Percentiles rank a stretch among this genome's conserved stretches.
Conservation (phyloP, 305 asterid genomes). For the Withania somnifera region DNA sequence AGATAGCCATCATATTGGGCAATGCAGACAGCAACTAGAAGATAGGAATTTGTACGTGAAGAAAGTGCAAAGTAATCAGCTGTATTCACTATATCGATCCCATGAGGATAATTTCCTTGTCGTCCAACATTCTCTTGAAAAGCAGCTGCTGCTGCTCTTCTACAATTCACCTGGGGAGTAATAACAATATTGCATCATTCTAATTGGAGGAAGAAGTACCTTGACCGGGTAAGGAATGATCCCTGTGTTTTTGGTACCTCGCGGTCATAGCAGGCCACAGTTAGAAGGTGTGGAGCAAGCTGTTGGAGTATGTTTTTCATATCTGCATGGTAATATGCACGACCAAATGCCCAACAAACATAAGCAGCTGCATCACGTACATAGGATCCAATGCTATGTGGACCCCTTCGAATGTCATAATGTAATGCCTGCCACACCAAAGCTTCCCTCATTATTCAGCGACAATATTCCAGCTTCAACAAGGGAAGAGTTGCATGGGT, state of each 20-base stretch:
- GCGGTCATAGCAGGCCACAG: conserved; percentile 94
- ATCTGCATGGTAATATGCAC: conserved; percentile 78
- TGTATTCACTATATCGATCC: conserved; percentile 81
- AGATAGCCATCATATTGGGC: conserved; percentile 88
- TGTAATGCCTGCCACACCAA: conserved; percentile 62
- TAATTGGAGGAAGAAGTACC: conserved; percentile 10
- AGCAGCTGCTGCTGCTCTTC: conserved; percentile 99
- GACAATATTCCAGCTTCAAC: not conserved
- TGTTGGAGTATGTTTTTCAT: conserved; percentile 74
- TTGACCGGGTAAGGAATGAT: conserved; percentile 2
- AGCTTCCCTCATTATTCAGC: not conserved
- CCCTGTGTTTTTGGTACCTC: conserved; percentile 45
- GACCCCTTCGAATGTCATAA: conserved; percentile 97
- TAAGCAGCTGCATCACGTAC: conserved; percentile 99
- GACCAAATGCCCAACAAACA: conserved; percentile 99
- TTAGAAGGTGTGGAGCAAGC: conserved; percentile 86
- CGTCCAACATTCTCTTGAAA: conserved; percentile 99
- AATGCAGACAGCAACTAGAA: conserved; percentile 71
- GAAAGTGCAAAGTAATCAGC: conserved; percentile 98
- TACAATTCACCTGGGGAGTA: conserved; percentile 78
- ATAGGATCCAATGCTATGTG: conserved; percentile 98
- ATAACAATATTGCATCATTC: conserved; percentile 20
- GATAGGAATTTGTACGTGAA: conserved; percentile 81
- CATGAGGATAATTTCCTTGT: conserved; percentile 84
- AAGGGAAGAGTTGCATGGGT: not conserved